Base-by-base conservation (phyloP, 2,329 filamentous ascomycete genomes). In the Corniculantispora saksenae region DNA sequence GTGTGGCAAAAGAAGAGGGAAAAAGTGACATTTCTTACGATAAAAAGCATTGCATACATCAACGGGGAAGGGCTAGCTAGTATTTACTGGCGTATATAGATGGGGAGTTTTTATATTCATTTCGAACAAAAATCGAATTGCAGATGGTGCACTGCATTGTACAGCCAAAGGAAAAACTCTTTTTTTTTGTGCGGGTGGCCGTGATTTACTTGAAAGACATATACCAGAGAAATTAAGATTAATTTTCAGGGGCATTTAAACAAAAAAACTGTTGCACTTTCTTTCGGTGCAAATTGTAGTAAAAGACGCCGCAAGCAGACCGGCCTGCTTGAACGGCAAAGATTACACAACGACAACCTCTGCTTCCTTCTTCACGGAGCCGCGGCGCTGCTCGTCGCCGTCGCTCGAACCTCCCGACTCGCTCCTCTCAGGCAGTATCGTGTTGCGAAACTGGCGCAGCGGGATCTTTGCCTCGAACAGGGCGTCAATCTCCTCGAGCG, bases 401-500 rank as follows among this genome's bases (percentile, higher is more conserved):
- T 45, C 58, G 48, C 58, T 43, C 47, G 58, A 27, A 10, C 15
- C 45, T 10, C 6, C 45, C 56, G 40, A 48, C 54, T 56, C 45
- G 25, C 45, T 48, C 40, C 9, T 23, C n/a, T 27, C n/a, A 3
- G 25, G 50, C 50, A 55, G 38, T 3, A 48, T 25, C 2, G 61
- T 12, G 53, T 47, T 13, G 25, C 29, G 27, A 19, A 71, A 71
- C 27, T 65, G 67, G n/a, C 69, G 65, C 45, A 70, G 38, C 2
- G 70, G 63, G 3, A 63, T 61, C 4, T 67, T 62, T 0, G 55
- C 59, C 10, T 55, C 67, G 43, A 71, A 71, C 23, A 71, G 54
- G 27, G 67, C 58, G n/a, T 71, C 69, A 19, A 71, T 65, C 53
- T 70, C 69, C 58, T 71, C 70, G n/a, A 71, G 63, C 5, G 63